Conservation (phyloP, 345 rosid genomes). For the Eucalyptus grandis region DNA sequence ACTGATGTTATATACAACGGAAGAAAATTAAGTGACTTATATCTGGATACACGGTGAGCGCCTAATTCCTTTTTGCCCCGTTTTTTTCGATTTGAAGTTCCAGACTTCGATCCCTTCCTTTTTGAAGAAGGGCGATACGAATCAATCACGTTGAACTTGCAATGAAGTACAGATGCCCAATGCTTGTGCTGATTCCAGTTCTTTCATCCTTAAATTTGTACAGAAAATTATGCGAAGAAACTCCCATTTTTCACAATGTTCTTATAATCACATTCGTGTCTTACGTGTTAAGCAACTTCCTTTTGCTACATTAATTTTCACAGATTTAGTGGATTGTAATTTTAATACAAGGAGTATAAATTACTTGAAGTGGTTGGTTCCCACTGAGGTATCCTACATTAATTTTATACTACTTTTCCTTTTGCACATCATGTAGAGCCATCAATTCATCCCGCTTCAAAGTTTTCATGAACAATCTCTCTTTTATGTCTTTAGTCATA, state of each 20-base stretch:
- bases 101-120: neutral
- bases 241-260: neutral
- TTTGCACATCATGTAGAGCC: neutral
- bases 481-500: neutral
- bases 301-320: neutral
- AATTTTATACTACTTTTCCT: neutral
- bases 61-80: too few species aligned
- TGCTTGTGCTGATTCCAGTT: neutral
- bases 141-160: neutral
- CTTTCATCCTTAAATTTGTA: neutral
- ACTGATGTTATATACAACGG: neutral
- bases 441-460: neutral
- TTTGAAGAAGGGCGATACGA: neutral
- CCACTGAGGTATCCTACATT: neutral
- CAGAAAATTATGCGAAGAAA: neutral
- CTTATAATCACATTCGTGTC: neutral
- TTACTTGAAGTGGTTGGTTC: neutral
- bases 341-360: neutral
- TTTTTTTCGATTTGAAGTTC: neutral
- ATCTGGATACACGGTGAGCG: neutral
- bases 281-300: neutral
- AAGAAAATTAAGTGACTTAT: neutral
- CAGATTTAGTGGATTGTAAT: neutral
- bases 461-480: neutral
- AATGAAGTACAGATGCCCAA: neutral